phyloP scores from a whole-genome alignment of 176 grass and related monocot genomes.

The Melocanna baccifera region DNA sequence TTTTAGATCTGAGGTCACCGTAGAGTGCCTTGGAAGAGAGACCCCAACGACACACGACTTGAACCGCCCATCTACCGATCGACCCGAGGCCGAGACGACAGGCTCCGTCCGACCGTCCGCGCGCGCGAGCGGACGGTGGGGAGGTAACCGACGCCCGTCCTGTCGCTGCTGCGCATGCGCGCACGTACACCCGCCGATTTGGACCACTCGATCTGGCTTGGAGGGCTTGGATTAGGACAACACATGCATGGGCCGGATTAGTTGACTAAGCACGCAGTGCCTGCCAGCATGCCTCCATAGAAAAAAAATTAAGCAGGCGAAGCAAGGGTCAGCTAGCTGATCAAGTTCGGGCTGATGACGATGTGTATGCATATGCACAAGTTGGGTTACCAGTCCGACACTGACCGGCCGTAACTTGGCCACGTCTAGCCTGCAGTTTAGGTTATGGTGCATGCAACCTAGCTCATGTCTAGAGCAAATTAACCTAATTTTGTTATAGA shows the following conservation, averaged over 20 bases:
- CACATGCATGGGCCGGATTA: neutral
- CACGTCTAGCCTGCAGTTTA: no score
- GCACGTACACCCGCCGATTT: neutral
- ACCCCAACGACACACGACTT: constrained; percentile 56
- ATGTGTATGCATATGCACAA: no score
- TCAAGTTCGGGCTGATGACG: no score
- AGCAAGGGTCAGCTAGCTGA: no score
- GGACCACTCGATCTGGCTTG: neutral
- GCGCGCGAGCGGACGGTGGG: neutral
- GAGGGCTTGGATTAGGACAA: neutral
- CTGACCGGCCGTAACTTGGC: no score
- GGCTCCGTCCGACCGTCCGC: neutral
- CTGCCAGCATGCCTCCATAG: no score
- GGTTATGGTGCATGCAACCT: no score
- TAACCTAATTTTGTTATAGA: no score
- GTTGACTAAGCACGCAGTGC: neutral
- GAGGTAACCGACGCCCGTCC: neutral
- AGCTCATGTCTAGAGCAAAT: no score
- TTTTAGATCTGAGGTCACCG: constrained; percentile 64
- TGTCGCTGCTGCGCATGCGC: neutral
- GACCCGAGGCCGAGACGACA: neutral
- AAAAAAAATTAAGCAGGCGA: no score
- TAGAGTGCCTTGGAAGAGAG: constrained; percentile 92
- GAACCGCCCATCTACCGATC: constrained; percentile 41
- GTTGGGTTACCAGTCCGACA: no score